Base-by-base conservation (phyloP, 1,284 basidiomycete genomes). In the Cutaneotrichosporon daszewskae region DNA sequence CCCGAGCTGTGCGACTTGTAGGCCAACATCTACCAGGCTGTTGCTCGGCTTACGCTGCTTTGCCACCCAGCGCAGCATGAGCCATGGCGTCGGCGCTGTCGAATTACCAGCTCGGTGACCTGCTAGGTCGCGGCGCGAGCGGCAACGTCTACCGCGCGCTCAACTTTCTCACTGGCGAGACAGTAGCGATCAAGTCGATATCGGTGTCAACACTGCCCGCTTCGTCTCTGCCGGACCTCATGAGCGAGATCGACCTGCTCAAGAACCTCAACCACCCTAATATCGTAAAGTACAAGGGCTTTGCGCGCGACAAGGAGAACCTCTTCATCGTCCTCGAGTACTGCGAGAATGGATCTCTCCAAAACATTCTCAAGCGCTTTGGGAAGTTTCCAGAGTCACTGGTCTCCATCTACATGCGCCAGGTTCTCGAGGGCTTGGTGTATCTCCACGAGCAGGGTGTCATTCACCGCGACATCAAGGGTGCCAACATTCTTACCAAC, bases 381-480 rank as follows among this genome's bases (percentile, higher is more conserved):
- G 94, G 94, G 55, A 95, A 97, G 74, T 97, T 97, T 63, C 94
- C 94, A 0, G 94, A 98, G 70, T 86, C 82, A 53, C 81, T 97
- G 25, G 94, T 97, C 32, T 91, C 87, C 1, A 88, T 96, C 10
- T 97, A 97, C 73, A 89, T 96, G 59, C 86, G 85, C 37, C 94
- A 97, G 72, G 73, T 79, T 47, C 77, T 96, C 26, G 86, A 94
- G 62, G 91, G 91, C 1, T 77, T 96, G 17, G 82, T 90, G 33
- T 97, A 96, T 67, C 80, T 97, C 11, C 92, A 97, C 45, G 85
- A 86, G 55, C 80, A 85, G 9, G 90, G 88, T 57, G 97, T 99
- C 66, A 91, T 98, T 46, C 94, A 98, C 69, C 86, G 94, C 20
- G 94, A 98, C 63, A 97, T 98, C 75, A 97, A 97, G 69, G 92